Conservation (phyloP, 1,284 basidiomycete genomes). For the Xanthoconium separans region DNA sequence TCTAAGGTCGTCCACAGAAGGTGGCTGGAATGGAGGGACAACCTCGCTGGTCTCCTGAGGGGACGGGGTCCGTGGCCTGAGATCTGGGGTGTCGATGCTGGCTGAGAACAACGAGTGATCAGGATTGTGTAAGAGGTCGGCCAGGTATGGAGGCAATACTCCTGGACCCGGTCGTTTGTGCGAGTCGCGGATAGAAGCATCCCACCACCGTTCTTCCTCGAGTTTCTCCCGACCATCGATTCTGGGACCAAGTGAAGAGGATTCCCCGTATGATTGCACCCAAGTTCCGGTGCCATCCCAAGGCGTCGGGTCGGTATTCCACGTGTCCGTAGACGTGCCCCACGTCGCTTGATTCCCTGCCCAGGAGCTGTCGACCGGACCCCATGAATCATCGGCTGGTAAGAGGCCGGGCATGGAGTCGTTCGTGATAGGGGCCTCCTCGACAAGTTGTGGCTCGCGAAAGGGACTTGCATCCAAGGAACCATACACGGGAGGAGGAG, state of each 20-base stretch:
- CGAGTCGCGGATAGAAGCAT: constrained; percentile 42
- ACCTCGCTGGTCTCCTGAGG: constrained; percentile 23
- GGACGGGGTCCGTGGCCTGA: constrained; percentile 22
- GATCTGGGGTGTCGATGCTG: constrained; percentile 41
- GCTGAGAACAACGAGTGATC: constrained; percentile 70
- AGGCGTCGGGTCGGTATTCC: constrained; percentile 21
- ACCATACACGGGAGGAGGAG: constrained; percentile 31
- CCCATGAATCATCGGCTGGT: constrained; percentile 21
- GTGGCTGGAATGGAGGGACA: constrained; percentile 26
- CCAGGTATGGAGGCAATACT: constrained; percentile 62
- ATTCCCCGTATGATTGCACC: constrained; percentile 12
- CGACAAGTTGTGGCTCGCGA: constrained; percentile 47
- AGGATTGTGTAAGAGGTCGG: constrained; percentile 63
- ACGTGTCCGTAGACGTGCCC: constrained; percentile 15
- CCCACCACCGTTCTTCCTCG: constrained; percentile 71
- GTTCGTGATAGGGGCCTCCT: constrained; percentile 32
- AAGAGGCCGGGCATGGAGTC: constrained; percentile 32
- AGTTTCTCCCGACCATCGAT: constrained; percentile 56
- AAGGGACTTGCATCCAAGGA: constrained; percentile 31
- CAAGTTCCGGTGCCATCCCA: constrained; percentile 30
- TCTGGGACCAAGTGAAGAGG: constrained; percentile 32
- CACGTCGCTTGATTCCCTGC: constrained; percentile 12
- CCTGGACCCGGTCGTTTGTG: constrained; percentile 62
- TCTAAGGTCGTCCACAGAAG: constrained; percentile 52
- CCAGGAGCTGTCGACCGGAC: constrained; percentile 20